Evolutionary conservation across 306 rosid species (phyloP).

Genomic region (Glycine tomentella): DNA sequence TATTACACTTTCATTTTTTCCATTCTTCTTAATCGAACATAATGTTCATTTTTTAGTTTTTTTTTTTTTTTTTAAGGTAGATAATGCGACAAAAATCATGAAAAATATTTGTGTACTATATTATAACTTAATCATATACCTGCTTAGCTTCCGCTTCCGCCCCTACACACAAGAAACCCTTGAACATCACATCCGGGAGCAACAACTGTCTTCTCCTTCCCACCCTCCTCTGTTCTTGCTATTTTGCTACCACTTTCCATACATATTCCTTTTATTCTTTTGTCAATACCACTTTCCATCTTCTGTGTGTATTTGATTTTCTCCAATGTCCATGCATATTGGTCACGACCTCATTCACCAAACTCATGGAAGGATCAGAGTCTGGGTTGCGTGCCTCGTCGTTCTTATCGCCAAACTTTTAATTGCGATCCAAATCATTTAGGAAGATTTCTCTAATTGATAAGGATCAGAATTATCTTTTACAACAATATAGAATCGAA

Average conservation of each 20-base stretch:
- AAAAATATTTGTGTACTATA: not conserved
- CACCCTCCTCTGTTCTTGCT: not conserved
- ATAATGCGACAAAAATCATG: not conserved
- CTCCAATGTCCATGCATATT: too few species aligned
- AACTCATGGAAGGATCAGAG: too few species aligned
- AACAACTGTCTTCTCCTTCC: not conserved
- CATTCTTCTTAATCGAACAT: too few species aligned
- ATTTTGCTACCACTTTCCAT: too few species aligned
- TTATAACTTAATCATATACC: not conserved
- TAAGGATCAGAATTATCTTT: not conserved
- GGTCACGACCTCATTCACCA: too few species aligned
- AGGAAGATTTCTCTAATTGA: not conserved
- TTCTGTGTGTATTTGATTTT: too few species aligned
- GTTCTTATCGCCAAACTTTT: too few species aligned
- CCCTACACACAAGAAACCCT: not conserved
- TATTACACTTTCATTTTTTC: too few species aligned
- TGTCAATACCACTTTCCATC: too few species aligned
- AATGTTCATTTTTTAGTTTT: too few species aligned
- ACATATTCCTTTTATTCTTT: too few species aligned
- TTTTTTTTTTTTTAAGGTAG: not conserved
- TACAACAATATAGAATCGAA: not conserved
- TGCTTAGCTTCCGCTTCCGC: not conserved
- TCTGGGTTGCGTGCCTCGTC: not conserved
- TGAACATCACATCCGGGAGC: not conserved
- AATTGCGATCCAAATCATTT: too few species aligned